Evolutionary conservation across 1,284 basidiomycete genomes (phyloP), one percentile per base, ranked within the genome.

Genomic region (Coniferiporia sulphurascens): DNA sequence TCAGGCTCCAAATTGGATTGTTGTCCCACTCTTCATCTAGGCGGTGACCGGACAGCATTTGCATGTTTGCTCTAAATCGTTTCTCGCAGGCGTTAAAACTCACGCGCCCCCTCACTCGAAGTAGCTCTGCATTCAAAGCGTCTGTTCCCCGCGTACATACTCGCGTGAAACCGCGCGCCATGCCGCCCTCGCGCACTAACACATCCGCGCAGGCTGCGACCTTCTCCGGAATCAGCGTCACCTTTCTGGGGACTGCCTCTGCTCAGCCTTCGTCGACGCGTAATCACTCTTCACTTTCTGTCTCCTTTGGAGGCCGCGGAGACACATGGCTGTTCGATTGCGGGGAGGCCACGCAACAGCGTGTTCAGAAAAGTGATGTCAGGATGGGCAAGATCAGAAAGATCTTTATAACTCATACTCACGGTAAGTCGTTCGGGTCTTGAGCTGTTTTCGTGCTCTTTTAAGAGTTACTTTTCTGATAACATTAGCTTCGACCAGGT

Each of bases 381-480:
- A 87, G 89, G 67, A 87, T 89, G 79, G 86, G 87, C 21, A 88
- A 77, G 69, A 89, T 96, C 55, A 80, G 84, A 60, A 93, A 93
- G 69, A 85, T 97, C 36, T 96, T 96, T 72, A 85, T 97, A 62
- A 96, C 94, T 0, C 94, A 97, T 73, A 89, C 91, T 22, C 95
- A 97, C 73, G 90, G 92, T 91, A 64, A 51, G 77, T 67, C 38
- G 12, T 41, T 15, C n/a, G 9, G 12, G 15, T 41, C 38, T 15
- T 41, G 15, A 12, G 9, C 22, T 52, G 13, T 3, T 56, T 27
- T 15, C 27, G 45, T 48, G 2, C 9, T 58, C 34, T 45, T 38
- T 57, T 19, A 50, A 48, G n/a, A 12, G 13, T 32, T 32, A 13
- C 41, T 70, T 9, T 67, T 76, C 19, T 78, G 77, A 21, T 64